Conservation (phyloP, 352 stramenopile species). For the Phytophthora melonis region DNA sequence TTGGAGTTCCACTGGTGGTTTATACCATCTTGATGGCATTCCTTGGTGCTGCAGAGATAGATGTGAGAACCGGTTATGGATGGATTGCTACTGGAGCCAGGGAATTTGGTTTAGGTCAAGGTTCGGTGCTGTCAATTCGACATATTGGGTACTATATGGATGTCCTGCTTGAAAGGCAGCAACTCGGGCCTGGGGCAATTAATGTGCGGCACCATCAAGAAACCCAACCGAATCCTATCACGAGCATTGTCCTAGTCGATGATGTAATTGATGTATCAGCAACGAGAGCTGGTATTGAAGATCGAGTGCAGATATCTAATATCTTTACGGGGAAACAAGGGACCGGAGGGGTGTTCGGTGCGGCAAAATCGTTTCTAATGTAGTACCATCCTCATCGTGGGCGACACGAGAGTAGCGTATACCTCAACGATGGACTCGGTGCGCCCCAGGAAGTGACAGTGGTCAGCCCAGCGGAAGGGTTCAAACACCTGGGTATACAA, state of each 20-base stretch:
- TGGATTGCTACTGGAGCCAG: background rate
- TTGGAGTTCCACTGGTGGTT: background rate
- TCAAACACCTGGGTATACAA: background rate
- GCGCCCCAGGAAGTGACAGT: background rate
- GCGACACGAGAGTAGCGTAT: background rate
- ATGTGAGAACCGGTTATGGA: background rate
- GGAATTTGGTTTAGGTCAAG: background rate
- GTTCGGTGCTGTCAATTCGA: background rate
- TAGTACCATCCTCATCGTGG: background rate
- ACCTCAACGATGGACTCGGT: background rate
- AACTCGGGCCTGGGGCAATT: background rate
- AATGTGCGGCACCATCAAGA: background rate
- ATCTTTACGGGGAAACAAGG: background rate
- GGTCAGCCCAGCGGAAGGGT: background rate
- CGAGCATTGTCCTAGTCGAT: background rate
- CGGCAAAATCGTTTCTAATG: background rate
- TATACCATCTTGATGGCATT: background rate
- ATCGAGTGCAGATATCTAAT: background rate
- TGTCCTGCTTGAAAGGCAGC: background rate
- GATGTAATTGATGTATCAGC: background rate
- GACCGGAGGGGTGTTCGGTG: background rate
- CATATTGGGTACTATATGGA: background rate
- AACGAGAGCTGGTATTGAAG: background rate
- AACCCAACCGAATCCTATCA: background rate
- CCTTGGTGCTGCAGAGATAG: background rate